These are phyloP conservation scores for Trametes elegans DNA, from an alignment of 768 basidiomycete species.

Conservation along the genomic window DNA sequence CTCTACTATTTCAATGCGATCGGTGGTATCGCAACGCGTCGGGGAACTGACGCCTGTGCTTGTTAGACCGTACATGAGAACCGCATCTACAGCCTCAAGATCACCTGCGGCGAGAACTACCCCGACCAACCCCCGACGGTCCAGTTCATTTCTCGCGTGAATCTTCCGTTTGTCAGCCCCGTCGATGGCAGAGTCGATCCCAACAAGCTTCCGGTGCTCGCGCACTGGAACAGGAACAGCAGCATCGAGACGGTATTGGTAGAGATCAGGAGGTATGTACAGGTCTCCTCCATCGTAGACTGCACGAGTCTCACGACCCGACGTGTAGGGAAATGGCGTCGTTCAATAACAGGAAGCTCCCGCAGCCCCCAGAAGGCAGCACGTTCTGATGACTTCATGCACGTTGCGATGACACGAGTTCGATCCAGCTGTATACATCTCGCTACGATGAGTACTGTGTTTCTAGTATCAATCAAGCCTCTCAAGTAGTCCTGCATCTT, in stretches of 20 bases:
- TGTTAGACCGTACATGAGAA: conserved; percentile 95
- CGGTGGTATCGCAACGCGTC: conserved; percentile 13
- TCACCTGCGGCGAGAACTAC: conserved; percentile 74
- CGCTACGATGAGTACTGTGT: conserved; percentile 18
- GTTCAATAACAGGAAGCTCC: conserved; percentile 87
- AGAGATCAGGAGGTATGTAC: conserved; percentile 82
- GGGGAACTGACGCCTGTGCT: conserved; percentile 9
- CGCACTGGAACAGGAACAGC: conserved; percentile 69
- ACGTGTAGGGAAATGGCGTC: conserved; percentile 86
- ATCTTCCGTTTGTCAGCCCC: conserved; percentile 87
- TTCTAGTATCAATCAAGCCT: conserved; percentile 20
- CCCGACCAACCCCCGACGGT: conserved; percentile 78
- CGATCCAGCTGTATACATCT: conserved; percentile 11
- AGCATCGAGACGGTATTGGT: conserved; percentile 89
- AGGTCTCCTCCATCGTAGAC: neutral
- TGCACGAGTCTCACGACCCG: neutral
- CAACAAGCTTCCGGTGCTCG: conserved; percentile 66
- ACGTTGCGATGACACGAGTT: neutral
- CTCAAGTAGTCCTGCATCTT: no score
- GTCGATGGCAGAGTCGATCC: conserved; percentile 77
- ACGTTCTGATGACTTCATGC: conserved; percentile 43
- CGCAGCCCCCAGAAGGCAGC: conserved; percentile 91
- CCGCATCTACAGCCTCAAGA: conserved; percentile 94
- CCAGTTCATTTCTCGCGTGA: conserved; percentile 86
- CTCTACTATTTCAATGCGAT: neutral